These are phyloP conservation scores for Zygoascus hellenicus DNA, from an alignment of 1,139 yeast species.

Conservation along the genomic window DNA sequence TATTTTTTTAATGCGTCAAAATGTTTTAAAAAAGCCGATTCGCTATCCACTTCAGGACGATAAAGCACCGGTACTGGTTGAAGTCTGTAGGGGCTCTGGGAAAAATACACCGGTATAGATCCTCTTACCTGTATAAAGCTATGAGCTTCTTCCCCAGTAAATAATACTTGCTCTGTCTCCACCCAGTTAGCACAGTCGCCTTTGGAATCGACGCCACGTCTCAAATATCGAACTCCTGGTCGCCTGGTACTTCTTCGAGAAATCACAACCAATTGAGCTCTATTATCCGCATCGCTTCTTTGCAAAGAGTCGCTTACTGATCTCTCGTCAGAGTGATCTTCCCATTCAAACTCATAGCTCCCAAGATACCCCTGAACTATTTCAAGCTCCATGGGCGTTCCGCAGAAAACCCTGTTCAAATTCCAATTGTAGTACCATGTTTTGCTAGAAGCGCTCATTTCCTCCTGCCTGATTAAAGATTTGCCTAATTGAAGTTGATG, in stretches of 20 bases:
- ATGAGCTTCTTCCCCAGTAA: conserved; percentile 10
- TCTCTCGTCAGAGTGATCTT: too few relatives aligned
- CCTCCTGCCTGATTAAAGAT: conserved; percentile 5
- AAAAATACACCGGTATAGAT: conserved; percentile 49
- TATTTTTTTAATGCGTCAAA: conserved; percentile 27
- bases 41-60: conserved; percentile 28
- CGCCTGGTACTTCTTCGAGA: conserved; percentile 38
- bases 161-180: conserved; percentile 38
- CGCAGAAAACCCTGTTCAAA: conserved; percentile 23
- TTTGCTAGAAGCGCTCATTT: conserved; percentile 8
- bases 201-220: conserved; percentile 41
- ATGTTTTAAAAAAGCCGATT: conserved; percentile 30
- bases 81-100: conserved; percentile 46
- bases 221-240: conserved; percentile 43
- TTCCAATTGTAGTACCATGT: conserved; percentile 34
- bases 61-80: conserved; percentile 38
- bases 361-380: conserved; percentile 37
- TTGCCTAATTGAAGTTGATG: conserved; percentile 23
- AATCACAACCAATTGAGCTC: conserved; percentile 25
- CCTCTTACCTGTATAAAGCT: conserved; percentile 34
- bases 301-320: not conserved
- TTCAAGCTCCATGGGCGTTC: conserved; percentile 25
- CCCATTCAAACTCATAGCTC: not conserved
- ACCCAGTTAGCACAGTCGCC: conserved; percentile 46
- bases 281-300: not conserved